Evolutionary conservation across 148 eudicot genomes (phyloP), one percentile per base, ranked within the genome.

Genomic region (Heliamphora exappendiculata): DNA sequence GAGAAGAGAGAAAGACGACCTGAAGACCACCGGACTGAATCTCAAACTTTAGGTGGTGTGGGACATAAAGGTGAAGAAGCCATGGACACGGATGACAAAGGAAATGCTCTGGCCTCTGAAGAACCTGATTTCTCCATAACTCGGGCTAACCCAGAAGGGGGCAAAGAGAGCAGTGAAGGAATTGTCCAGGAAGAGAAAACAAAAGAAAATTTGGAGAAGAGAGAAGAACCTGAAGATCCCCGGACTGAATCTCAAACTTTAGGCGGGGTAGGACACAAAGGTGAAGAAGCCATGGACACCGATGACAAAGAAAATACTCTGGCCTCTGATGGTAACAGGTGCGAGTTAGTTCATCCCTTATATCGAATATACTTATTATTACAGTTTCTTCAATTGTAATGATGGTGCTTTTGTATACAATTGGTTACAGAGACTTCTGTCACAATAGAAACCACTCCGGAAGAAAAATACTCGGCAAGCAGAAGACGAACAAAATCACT

Each of bases 221-320:
- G 12, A 63, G 73, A 33, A 70, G 28, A 49, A 39, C 11, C 36
- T 60, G 59, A 65, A 51, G 82, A 62, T 17, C 54, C 54, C 10
- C 68, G 58, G 16, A 36, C 72, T 33, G 82, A 62, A 54, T 53
- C 58, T 59, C 73, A 58, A 73, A 73, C 76, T 70, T 75, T 79
- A 67, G 80, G 54, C 69, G 65, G 42, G 20, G 77, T 28, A 54
- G 64, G 72, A 60, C 59, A 78, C 14, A 51, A 31, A 16, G 54
- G 28, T 42, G 77, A 82, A 41, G 77, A 82, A 41, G 67, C 45
- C 7, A 33, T 54, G 67, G 83, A 86, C 37, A 65, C 67, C 37
- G 87, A 86, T 65, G 89, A 86, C 80, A 93, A 90, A 83, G 94
- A 93, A 85, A 88, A 92, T 82, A 86, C 74, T 55, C 42, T 59